A percentile compares a stretch with the other conserved stretches of the same genome.
phyloP scores from a whole-genome alignment of 441 rosid genomes.

The Arabidopsis lyrata region DNA sequence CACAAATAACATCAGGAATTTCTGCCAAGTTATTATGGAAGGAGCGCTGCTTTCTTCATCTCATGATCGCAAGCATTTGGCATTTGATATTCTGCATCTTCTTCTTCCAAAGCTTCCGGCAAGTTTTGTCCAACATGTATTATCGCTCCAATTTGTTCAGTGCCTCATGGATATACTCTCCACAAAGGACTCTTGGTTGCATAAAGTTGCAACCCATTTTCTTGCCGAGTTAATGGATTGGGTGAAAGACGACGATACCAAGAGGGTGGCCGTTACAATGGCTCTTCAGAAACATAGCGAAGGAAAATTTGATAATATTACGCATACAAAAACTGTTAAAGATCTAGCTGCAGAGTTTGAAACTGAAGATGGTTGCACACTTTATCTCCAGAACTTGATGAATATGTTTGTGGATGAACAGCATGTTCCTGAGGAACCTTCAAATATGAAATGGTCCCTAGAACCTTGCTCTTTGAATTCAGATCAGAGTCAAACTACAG shows the following conservation, averaged over 20 bases:
- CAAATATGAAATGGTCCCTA: conserved; percentile 47
- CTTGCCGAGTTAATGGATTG: conserved; percentile 75
- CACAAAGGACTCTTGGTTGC: conserved; percentile 89
- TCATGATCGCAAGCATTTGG: conserved; percentile 95
- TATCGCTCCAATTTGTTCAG: conserved; percentile 83
- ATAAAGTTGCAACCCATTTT: conserved; percentile 83
- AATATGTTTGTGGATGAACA: conserved; percentile 87
- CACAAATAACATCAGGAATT: conserved; percentile 60
- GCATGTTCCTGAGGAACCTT: conserved; percentile 78
- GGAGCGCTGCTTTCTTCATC: conserved; percentile 81
- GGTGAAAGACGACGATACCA: conserved; percentile 82
- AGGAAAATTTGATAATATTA: conserved; percentile 81
- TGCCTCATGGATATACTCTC: conserved; percentile 90
- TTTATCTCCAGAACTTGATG: conserved; percentile 78
- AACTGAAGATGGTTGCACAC: conserved; percentile 80
- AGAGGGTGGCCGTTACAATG: conserved; percentile 80
- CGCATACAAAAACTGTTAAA: conserved; percentile 81
- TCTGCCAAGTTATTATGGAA: conserved; percentile 72
- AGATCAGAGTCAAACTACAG: conserved; percentile 99
- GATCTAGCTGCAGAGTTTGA: conserved; percentile 79
- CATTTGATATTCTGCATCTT: conserved; percentile 78
- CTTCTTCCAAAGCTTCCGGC: conserved; percentile 88
- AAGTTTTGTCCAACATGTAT: conserved; percentile 63
- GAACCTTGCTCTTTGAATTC: conserved; percentile 54
- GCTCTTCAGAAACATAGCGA: conserved; percentile 91